Conservation (phyloP, 2,329 filamentous ascomycete species). For the Fusarium verrucosum region DNA sequence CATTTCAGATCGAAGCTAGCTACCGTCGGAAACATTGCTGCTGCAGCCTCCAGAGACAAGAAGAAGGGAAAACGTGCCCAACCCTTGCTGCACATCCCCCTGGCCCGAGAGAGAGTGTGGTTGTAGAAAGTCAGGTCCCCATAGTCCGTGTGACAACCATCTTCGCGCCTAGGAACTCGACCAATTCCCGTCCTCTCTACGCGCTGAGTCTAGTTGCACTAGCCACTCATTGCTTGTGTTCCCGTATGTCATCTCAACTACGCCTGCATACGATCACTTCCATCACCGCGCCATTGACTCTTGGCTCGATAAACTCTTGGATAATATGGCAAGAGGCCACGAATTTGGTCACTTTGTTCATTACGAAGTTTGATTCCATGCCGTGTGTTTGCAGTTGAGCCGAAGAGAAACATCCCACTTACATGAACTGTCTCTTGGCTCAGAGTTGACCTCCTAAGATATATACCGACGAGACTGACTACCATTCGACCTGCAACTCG, state of each 20-base stretch:
- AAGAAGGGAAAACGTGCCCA: slow-evolving; percentile 25
- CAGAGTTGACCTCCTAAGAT: neutral
- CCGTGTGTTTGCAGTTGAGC: slow-evolving; percentile 8
- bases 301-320: slow-evolving; percentile 32
- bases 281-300: slow-evolving; percentile 41
- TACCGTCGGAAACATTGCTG: slow-evolving; percentile 19
- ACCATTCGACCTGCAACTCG: slow-evolving; percentile 8
- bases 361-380: slow-evolving; percentile 12
- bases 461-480: slow-evolving; percentile 5
- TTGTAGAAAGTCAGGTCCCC: slow-evolving; percentile 21
- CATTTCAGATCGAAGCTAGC: slow-evolving; percentile 35
- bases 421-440: slow-evolving; percentile 24
- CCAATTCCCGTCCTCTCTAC: slow-evolving; percentile 39
- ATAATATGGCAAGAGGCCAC: slow-evolving; percentile 11
- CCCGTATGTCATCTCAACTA: slow-evolving; percentile 23
- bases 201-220: slow-evolving; percentile 39
- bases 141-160: slow-evolving; percentile 26
- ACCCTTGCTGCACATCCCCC: slow-evolving; percentile 43
- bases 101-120: slow-evolving; percentile 31
- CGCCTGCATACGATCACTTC: slow-evolving; percentile 35
- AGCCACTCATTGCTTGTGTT: slow-evolving; percentile 35
- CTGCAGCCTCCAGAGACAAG: slow-evolving; percentile 1
- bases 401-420: slow-evolving; percentile 34
- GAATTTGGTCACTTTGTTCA: slow-evolving; percentile 17
- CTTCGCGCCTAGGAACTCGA: slow-evolving; percentile 15